Evolutionary conservation across 139 green algal genomes (phyloP), one percentile per base, ranked within the genome.

Genomic region (Chlorella sp.): DNA sequence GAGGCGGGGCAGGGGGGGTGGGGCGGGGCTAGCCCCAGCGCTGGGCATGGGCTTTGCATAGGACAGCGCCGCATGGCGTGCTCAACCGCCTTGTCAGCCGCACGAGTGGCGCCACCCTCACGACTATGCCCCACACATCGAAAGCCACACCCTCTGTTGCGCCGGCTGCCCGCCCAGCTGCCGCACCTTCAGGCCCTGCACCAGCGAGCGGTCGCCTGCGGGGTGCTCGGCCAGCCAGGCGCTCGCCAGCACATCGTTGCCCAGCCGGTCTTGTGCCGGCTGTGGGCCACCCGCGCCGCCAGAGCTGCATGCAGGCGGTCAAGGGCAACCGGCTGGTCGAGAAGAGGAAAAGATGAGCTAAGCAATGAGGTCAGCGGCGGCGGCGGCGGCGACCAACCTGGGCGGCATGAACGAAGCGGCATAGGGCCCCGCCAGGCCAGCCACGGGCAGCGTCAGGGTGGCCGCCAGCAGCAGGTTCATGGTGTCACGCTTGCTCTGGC

Each of bases 101-200:
- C n/a, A n/a, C n/a, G n/a, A n/a, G n/a, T n/a, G n/a, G n/a, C n/a
- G n/a, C n/a, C n/a, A n/a, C n/a, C n/a, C n/a, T n/a, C n/a, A n/a
- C n/a, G n/a, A n/a, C n/a, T n/a, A n/a, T n/a, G n/a, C n/a, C n/a
- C n/a, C n/a, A n/a, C n/a, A n/a, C n/a, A n/a, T n/a, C n/a, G n/a
- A n/a, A 55, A 55, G 44, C 7, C 7, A 17, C 7, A 7, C 11
- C 7, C 44, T 11, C 7, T 55, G 44, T 11, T 17, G 44, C 7
- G 44, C 44, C 7, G 44, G 7, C 44, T 17, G 44, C 44, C 11
- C 7, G 11, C 11, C 7, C 51, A 18, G 13, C 51, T 60, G 51
- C 51, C 83, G 0, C 47, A 94, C 94, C 94, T 99, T 98, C 17
- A 99, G 95, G 62, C 97, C 97, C 94, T 99, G 97, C 51, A 89